phyloP scores from a whole-genome alignment of 768 basidiomycete species.

The Chalciporus piperatus region DNA sequence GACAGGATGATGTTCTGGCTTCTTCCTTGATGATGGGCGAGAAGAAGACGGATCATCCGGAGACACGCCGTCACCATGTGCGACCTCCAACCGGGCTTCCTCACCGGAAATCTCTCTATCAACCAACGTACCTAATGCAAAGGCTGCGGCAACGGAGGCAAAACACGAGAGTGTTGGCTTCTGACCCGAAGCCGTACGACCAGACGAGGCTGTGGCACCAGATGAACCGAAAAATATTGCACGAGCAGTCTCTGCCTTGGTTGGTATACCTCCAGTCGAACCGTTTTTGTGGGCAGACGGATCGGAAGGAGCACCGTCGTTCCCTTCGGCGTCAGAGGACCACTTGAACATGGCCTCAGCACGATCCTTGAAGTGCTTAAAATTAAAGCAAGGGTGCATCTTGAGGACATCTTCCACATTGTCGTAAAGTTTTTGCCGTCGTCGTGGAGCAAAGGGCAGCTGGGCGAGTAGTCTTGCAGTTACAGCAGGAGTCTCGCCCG shows the following conservation, averaged over 20 bases:
- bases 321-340: constrained; percentile 32
- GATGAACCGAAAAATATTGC: constrained; percentile 31
- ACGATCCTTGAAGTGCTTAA: constrained; percentile 45
- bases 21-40: constrained; percentile 20
- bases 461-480: constrained; percentile 37
- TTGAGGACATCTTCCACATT: constrained; percentile 42
- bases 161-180: constrained; percentile 45
- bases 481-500: constrained; percentile 30
- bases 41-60: constrained; percentile 23
- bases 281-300: constrained; percentile 30
- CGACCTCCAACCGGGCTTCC: constrained; percentile 24
- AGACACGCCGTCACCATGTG: constrained; percentile 15
- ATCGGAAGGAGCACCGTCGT: constrained; percentile 13
- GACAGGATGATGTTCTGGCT: constrained; percentile 14
- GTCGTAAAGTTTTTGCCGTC: constrained; percentile 37
- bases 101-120: constrained; percentile 30
- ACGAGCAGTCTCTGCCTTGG: constrained; percentile 28
- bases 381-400: constrained; percentile 51
- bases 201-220: constrained; percentile 7
- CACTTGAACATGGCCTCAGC: constrained; percentile 43
- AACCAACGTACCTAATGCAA: constrained; percentile 56
- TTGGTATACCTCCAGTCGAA: constrained; percentile 17
- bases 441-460: constrained; percentile 39
- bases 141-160: constrained; percentile 52
- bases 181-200: constrained; percentile 9